These are phyloP conservation scores for Cajanus cajan DNA, from an alignment of 306 rosid genomes.

Conservation along the genomic window DNA sequence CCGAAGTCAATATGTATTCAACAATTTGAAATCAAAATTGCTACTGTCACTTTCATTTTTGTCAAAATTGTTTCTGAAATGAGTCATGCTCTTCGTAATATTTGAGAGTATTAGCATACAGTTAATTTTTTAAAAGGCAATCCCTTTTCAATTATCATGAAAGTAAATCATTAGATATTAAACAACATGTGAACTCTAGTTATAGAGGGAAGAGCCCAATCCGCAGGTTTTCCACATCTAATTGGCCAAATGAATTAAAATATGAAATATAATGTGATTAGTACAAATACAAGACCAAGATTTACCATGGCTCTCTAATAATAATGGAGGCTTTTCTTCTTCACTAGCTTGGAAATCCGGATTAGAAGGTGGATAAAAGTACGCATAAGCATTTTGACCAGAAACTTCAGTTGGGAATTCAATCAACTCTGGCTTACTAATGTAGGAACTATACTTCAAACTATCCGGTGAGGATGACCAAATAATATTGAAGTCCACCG, in stretches of 20 bases:
- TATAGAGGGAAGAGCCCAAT: background rate
- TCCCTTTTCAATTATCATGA: background rate
- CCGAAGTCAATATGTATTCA: background rate
- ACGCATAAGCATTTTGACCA: slow-evolving; percentile 90
- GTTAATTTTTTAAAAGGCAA: background rate
- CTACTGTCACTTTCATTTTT: background rate
- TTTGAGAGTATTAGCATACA: no score
- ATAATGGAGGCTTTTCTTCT: slow-evolving; percentile 86
- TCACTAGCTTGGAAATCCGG: slow-evolving; percentile 55
- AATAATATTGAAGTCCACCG: slow-evolving; percentile 57
- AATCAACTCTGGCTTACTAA: slow-evolving; percentile 79
- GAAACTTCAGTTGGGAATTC: slow-evolving; percentile 95
- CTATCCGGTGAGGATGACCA: slow-evolving; percentile 94
- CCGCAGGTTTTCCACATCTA: background rate
- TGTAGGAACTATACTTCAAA: slow-evolving; percentile 63
- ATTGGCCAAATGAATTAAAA: slow-evolving; percentile 7
- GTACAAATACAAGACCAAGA: slow-evolving; percentile 18
- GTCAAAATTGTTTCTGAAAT: background rate
- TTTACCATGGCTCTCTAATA: slow-evolving; percentile 89
- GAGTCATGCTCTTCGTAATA: background rate
- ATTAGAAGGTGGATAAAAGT: slow-evolving; percentile 83
- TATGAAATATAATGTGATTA: no score
- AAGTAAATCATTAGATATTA: background rate
- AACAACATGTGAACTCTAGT: background rate
- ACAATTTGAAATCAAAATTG: background rate